Percentiles rank a stretch among this genome's conserved stretches.
These are phyloP conservation scores for Torrubiella hemipterigena DNA, from an alignment of 2,329 filamentous ascomycete species.

Conservation along the genomic window DNA sequence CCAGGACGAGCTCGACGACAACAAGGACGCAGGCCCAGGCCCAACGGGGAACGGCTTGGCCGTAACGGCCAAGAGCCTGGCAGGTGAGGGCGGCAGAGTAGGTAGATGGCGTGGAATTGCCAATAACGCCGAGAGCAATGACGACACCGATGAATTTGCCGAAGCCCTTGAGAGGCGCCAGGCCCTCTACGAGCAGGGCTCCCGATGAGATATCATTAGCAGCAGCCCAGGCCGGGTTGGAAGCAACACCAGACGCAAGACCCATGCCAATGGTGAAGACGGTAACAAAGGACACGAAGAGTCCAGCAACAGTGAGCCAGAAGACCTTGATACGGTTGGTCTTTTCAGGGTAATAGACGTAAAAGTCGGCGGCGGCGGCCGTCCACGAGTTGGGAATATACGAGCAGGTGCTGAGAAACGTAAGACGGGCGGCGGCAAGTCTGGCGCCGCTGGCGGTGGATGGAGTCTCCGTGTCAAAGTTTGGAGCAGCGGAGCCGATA, in stretches of 20 bases:
- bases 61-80: slow-evolving; percentile 43
- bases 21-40: slow-evolving; percentile 41
- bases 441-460: slow-evolving; percentile 48
- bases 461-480: slow-evolving; percentile 50
- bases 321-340: slow-evolving; percentile 54
- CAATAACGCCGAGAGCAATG: slow-evolving; percentile 40
- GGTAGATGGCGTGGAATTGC: slow-evolving; percentile 42
- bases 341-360: slow-evolving; percentile 59
- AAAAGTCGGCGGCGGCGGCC: slow-evolving; percentile 65
- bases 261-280: slow-evolving; percentile 51
- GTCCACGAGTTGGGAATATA: slow-evolving; percentile 47
- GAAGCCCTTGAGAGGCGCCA: slow-evolving; percentile 39
- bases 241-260: slow-evolving; percentile 38
- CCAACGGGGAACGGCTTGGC: slow-evolving; percentile 39
- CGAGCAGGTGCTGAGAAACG: slow-evolving; percentile 59
- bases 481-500: slow-evolving; percentile 51
- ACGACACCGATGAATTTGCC: slow-evolving; percentile 45
- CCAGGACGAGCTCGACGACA: slow-evolving; percentile 41
- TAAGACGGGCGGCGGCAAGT: slow-evolving; percentile 46
- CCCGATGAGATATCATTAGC: slow-evolving; percentile 41
- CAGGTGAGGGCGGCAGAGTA: slow-evolving; percentile 48
- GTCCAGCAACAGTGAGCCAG: slow-evolving; percentile 53
- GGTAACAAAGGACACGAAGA: slow-evolving; percentile 49
- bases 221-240: slow-evolving; percentile 34
- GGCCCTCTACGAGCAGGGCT: slow-evolving; percentile 44